Conservation (phyloP, 2,329 filamentous ascomycete species). For the Fonsecaea nubica region DNA sequence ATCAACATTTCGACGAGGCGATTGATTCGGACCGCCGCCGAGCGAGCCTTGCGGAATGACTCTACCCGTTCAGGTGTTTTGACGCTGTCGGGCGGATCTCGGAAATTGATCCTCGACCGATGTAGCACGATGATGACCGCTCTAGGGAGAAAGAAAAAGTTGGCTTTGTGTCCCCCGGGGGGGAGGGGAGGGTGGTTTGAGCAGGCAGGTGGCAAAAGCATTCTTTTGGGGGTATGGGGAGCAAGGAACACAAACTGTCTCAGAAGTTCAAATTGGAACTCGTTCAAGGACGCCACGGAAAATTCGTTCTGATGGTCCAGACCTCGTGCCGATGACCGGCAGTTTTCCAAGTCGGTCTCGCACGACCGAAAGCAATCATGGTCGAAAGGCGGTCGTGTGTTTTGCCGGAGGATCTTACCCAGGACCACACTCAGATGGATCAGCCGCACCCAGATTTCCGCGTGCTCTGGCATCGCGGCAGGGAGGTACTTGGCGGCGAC, state of each 20-base stretch:
- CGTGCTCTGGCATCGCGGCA: background rate
- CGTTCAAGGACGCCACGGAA: background rate
- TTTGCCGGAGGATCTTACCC: background rate
- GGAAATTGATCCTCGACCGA: background rate
- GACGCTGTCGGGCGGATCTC: background rate
- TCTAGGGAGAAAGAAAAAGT: background rate
- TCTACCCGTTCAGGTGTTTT: background rate
- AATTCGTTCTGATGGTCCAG: background rate
- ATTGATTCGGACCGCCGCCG: background rate
- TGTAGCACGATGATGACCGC: background rate
- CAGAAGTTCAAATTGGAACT: slow-evolving; percentile 1
- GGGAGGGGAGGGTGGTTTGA: too few species aligned
- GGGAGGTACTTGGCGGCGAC: slow-evolving; percentile 4
- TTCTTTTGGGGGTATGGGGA: too few species aligned
- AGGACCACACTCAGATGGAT: slow-evolving; percentile 2
- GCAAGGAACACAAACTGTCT: background rate
- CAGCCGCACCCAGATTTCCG: background rate
- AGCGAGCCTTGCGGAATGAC: background rate
- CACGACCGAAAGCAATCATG: too few species aligned
- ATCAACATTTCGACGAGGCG: slow-evolving; percentile 7
- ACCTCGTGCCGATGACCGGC: background rate
- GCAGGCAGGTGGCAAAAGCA: too few species aligned
- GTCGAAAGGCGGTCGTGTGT: background rate
- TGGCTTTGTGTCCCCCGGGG: too few species aligned
- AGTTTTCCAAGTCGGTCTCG: slow-evolving; percentile 1